phyloP scores from a whole-genome alignment of 2,329 filamentous ascomycete species.

The Fusarium multiceps region DNA sequence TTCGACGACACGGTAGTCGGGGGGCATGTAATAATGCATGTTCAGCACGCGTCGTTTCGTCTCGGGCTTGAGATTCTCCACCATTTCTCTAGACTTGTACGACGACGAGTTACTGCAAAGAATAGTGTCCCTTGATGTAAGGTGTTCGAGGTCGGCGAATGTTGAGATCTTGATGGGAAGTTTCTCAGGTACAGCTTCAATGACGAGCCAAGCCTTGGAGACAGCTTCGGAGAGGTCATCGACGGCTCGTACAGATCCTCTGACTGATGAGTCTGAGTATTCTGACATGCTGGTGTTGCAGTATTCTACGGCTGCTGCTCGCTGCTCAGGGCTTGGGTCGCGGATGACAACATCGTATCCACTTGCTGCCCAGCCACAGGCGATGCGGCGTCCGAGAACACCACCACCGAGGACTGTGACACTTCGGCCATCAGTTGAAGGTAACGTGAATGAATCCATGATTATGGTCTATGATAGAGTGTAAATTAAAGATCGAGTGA shows the following conservation, averaged over 20 bases:
- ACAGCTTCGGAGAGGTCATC: not conserved
- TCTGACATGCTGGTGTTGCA: conserved; percentile 1
- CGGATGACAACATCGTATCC: conserved; percentile 15
- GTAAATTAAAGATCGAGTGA: no score
- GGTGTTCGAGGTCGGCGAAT: conserved; percentile 6
- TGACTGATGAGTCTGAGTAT: not conserved
- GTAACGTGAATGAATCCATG: conserved; percentile 4
- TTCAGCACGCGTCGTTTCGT: conserved; percentile 6
- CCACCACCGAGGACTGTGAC: conserved; percentile 10
- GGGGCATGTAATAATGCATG: conserved; percentile 24
- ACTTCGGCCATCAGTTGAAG: not conserved
- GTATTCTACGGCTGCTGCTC: conserved; percentile 1
- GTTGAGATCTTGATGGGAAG: conserved; percentile 17
- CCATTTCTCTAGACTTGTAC: conserved; percentile 18
- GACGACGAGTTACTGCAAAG: conserved; percentile 13
- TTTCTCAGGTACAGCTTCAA: conserved; percentile 12
- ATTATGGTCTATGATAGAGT: no score
- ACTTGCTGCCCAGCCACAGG: conserved; percentile 19
- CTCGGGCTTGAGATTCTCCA: not conserved
- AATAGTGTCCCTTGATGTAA: not conserved
- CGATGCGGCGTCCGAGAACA: conserved; percentile 5
- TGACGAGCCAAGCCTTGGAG: conserved; percentile 9
- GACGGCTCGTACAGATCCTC: not conserved
- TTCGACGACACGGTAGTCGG: conserved; percentile 3
- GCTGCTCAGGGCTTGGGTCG: conserved; percentile 11